Percentiles rank a stretch among this genome's conserved stretches.
phyloP scores from a whole-genome alignment of 2,329 filamentous ascomycete genomes.

The Botrytis tulipae region DNA sequence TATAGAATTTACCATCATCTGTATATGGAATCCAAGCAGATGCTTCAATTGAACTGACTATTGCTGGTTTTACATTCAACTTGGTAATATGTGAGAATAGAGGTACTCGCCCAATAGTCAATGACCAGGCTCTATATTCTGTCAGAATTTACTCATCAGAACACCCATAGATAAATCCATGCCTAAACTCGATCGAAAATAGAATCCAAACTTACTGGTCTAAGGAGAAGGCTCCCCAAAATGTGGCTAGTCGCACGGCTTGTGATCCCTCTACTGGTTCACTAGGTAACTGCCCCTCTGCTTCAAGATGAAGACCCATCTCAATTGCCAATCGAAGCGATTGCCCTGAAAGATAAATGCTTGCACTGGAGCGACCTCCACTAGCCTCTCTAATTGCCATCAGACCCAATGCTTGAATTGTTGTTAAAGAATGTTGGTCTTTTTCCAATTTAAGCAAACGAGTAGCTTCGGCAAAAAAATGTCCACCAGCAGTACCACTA shows the following conservation, averaged over 20 bases:
- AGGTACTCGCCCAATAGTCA: conserved; percentile 61
- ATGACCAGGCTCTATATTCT: conserved; percentile 58
- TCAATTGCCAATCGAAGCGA: conserved; percentile 67
- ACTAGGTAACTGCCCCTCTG: conserved; percentile 18
- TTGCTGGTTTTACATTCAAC: conserved; percentile 58
- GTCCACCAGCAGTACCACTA: conserved; percentile 64
- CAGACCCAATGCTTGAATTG: conserved; percentile 70
- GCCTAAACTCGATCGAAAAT: conserved; percentile 51
- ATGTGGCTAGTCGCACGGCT: conserved; percentile 49
- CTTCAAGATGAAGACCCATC: conserved; percentile 29
- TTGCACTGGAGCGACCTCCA: conserved; percentile 67
- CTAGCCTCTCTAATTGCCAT: conserved; percentile 74
- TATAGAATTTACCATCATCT: conserved; percentile 33
- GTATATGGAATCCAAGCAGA: conserved; percentile 48
- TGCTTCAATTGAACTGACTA: conserved; percentile 59
- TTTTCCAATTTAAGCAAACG: conserved; percentile 53
- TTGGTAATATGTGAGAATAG: conserved; percentile 57
- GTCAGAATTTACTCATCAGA: background rate
- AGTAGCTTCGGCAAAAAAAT: conserved; percentile 70
- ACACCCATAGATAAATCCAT: background rate
- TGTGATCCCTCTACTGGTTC: conserved; percentile 40
- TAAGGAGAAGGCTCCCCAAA: conserved; percentile 45
- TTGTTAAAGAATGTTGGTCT: conserved; percentile 63
- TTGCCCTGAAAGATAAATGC: conserved; percentile 69
- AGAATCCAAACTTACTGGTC: conserved; percentile 54